Evolutionary conservation across 768 basidiomycete species (phyloP).

Genomic region (Trametes coccinea): DNA sequence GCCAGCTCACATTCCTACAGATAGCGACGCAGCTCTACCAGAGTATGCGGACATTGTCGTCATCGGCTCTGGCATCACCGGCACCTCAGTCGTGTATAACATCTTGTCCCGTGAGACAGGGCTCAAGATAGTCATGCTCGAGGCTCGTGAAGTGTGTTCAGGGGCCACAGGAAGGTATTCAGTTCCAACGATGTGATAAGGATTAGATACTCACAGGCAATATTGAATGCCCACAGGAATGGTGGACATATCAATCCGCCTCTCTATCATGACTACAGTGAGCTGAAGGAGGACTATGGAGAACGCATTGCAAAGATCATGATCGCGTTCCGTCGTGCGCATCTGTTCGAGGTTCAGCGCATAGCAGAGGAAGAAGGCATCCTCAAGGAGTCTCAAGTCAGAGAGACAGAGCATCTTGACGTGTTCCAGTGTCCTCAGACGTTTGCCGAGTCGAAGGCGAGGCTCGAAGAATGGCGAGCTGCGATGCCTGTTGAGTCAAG

Average conservation of each 20-base stretch:
- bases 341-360: conserved; percentile 48
- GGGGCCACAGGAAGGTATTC: conserved; percentile 69
- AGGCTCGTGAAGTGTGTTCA: conserved; percentile 76
- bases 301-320: conserved; percentile 48
- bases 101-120: conserved; percentile 42
- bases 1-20: conserved; percentile 43
- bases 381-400: conserved; percentile 53
- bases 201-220: not conserved
- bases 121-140: conserved; percentile 67
- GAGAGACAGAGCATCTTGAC: conserved; percentile 59
- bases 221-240: conserved; percentile 45
- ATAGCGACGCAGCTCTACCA: conserved; percentile 35
- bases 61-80: conserved; percentile 79
- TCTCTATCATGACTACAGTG: conserved; percentile 57
- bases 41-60: conserved; percentile 65
- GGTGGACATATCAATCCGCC: conserved; percentile 68
- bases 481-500: conserved; percentile 54
- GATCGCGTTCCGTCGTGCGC: conserved; percentile 61
- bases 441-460: conserved; percentile 45
- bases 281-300: conserved; percentile 50
- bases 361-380: conserved; percentile 57
- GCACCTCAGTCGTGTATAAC: conserved; percentile 58
- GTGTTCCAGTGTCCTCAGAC: conserved; percentile 47
- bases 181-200: not conserved
- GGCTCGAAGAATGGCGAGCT: conserved; percentile 44